phyloP scores from a whole-genome alignment of 306 rosid genomes.

The Cyamopsis tetragonoloba region DNA sequence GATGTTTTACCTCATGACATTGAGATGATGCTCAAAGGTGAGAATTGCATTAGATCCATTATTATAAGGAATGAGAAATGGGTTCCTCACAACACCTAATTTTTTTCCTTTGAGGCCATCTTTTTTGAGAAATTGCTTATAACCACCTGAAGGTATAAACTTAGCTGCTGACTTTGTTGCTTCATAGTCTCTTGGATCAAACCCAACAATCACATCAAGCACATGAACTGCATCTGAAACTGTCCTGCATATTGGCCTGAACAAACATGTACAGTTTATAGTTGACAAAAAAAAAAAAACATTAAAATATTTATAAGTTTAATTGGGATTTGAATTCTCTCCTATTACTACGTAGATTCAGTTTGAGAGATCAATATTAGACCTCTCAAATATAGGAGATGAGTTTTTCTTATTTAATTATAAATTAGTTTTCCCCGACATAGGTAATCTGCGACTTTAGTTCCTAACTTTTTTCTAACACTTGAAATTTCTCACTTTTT shows the following conservation, averaged over 20 bases:
- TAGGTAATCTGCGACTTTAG: too few relatives aligned
- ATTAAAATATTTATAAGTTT: too few relatives aligned
- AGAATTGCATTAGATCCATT: conserved; percentile 35
- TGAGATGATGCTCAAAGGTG: conserved; percentile 44
- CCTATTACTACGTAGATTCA: too few relatives aligned
- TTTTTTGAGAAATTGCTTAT: conserved; percentile 46
- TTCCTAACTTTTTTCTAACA: too few relatives aligned
- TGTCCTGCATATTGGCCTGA: conserved; percentile 71
- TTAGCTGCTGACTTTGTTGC: conserved; percentile 46
- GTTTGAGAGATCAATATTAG: too few relatives aligned
- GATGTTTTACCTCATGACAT: conserved; percentile 39
- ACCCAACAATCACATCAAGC: conserved; percentile 67
- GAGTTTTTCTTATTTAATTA: too few relatives aligned
- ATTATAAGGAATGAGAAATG: conserved; percentile 31
- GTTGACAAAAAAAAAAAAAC: too few relatives aligned
- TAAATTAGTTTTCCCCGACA: too few relatives aligned
- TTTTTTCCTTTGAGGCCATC: conserved; percentile 65
- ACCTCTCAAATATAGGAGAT: too few relatives aligned
- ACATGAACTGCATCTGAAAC: conserved; percentile 73
- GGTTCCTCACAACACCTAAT: conserved; percentile 58
- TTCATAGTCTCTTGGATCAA: conserved; percentile 48
- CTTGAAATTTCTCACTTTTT: too few relatives aligned
- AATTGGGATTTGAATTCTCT: too few relatives aligned
- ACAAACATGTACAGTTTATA: not conserved
- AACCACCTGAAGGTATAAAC: conserved; percentile 57